These are phyloP conservation scores for Globisporangium yorkense DNA, from an alignment of 352 stramenopile genomes.

Conservation along the genomic window DNA sequence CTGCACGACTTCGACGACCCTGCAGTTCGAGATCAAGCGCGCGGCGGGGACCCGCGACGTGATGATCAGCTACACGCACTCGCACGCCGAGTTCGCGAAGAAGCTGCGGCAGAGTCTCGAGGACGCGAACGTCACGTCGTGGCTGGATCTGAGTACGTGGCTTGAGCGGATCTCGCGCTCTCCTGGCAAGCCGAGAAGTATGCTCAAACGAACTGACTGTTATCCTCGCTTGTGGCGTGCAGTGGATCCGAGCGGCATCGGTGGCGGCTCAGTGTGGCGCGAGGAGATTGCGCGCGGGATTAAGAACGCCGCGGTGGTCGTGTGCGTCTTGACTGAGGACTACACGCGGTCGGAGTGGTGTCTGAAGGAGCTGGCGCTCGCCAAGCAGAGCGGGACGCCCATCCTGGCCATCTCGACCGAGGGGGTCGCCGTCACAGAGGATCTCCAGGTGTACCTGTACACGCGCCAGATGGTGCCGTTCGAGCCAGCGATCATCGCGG, in stretches of 20 bases:
- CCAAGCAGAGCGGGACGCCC: slow-evolving; percentile 59
- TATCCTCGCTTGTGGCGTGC: no score
- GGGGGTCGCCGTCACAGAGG: slow-evolving; percentile 43
- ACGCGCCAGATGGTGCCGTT: slow-evolving; percentile 82
- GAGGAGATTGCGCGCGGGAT: slow-evolving; percentile 80
- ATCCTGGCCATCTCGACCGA: slow-evolving; percentile 71
- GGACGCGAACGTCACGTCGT: slow-evolving; percentile 66
- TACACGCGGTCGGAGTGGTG: slow-evolving; percentile 36
- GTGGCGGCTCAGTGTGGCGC: slow-evolving; percentile 71
- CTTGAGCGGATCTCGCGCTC: no score
- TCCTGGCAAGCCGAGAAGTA: no score
- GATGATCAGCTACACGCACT: slow-evolving; percentile 88
- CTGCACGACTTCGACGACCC: slow-evolving; percentile 73
- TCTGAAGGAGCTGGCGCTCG: slow-evolving; percentile 46
- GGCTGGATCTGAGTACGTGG: slow-evolving; percentile 48
- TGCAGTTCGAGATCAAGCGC: slow-evolving; percentile 82
- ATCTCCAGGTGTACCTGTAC: slow-evolving; percentile 84
- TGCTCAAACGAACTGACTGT: no score
- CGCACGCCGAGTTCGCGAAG: slow-evolving; percentile 63
- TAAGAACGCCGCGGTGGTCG: slow-evolving; percentile 60
- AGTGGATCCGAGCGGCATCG: slow-evolving; percentile 72
- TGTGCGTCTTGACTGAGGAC: slow-evolving; percentile 71
- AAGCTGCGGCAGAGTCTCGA: slow-evolving; percentile 70
- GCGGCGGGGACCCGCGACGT: slow-evolving; percentile 74
- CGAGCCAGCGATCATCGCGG: slow-evolving; percentile 52